phyloP scores from a whole-genome alignment of 352 stramenopile species.

The Phytophthora rubi region DNA sequence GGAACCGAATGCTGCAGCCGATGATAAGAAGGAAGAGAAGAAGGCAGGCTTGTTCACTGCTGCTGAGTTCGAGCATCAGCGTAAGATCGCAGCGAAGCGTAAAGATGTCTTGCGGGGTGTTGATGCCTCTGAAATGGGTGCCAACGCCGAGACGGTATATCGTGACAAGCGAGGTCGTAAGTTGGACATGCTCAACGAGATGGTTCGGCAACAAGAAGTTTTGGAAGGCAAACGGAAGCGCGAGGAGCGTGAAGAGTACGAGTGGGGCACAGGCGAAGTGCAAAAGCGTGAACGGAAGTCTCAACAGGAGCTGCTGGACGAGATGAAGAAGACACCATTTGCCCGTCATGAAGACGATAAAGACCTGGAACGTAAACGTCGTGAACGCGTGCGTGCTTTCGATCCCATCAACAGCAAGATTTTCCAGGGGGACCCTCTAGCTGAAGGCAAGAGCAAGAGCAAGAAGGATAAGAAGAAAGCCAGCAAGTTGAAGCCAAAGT shows the following conservation, averaged over 20 bases:
- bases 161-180: constrained; percentile 85
- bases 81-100: constrained; percentile 52
- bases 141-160: constrained; percentile 85
- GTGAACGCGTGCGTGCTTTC: constrained; percentile 69
- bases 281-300: constrained; percentile 74
- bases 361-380: constrained; percentile 68
- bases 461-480: constrained; percentile 54
- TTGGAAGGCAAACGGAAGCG: constrained; percentile 77
- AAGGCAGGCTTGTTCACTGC: constrained; percentile 72
- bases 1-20: not conserved
- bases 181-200: constrained; percentile 87
- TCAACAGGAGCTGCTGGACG: constrained; percentile 62
- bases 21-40: constrained; percentile 32
- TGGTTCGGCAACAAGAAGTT: constrained; percentile 83
- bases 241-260: constrained; percentile 82
- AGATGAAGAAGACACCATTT: constrained; percentile 75
- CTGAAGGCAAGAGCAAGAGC: constrained; percentile 38
- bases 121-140: constrained; percentile 68
- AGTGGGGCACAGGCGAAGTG: constrained; percentile 85
- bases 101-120: constrained; percentile 63
- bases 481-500: constrained; percentile 60
- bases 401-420: constrained; percentile 82
- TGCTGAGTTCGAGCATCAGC: constrained; percentile 68
- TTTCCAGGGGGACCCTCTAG: constrained; percentile 67
- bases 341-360: constrained; percentile 72